Base-by-base conservation (phyloP, 768 basidiomycete genomes). In the Hysterangium stoloniferum region DNA sequence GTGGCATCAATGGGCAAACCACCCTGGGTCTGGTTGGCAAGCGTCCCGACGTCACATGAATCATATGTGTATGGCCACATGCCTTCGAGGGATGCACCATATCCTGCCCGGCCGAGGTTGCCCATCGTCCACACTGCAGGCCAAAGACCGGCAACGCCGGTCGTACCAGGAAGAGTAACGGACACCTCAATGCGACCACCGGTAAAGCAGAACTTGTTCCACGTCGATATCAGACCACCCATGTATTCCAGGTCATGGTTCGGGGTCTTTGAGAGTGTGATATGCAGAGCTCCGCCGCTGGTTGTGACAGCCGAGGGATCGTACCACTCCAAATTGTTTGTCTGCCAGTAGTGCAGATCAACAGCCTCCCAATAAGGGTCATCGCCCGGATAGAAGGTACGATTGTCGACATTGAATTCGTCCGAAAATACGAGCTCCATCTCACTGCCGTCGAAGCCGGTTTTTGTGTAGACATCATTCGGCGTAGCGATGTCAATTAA, bases 121-220 rank as follows among this genome's bases (percentile, higher is more conserved):
- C 77, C 83, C 73, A 68, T 80, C 65, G 58, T 78, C 80, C 76
- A 78, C 32, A 77, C 58, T 31, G 73, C 77, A 7, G 71, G 73
- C 76, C 76, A 77, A 31, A 76, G 66, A 50, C 78, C 81, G 17
- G 77, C 67, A 29, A 90, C 68, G 55, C 80, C 79, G 57, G 72
- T 77, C 7, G 67, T 61, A 0, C 88, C 88, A 6, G 88, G 88
- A 41, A 91, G 67, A 24, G 69, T 71, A n/a, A 86, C 80, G 31
- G 78, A 76, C 2, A 74, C 68, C 56, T 87, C 80, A 45, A 93
- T 70, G 52, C 88, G 71, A 34, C 93, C 93, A 32, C 88, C 90
- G 27, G 89, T 89, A 67, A 95, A 93, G 68, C 90, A 97, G 56
- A 98, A 87, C 66, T 95, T 93, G 67, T 96, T 96, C 88, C 62